Percentiles rank a stretch among this genome's conserved stretches.
Evolutionary conservation across 139 green algal species (phyloP).

Genomic region (Diplosphaera chodatii): DNA sequence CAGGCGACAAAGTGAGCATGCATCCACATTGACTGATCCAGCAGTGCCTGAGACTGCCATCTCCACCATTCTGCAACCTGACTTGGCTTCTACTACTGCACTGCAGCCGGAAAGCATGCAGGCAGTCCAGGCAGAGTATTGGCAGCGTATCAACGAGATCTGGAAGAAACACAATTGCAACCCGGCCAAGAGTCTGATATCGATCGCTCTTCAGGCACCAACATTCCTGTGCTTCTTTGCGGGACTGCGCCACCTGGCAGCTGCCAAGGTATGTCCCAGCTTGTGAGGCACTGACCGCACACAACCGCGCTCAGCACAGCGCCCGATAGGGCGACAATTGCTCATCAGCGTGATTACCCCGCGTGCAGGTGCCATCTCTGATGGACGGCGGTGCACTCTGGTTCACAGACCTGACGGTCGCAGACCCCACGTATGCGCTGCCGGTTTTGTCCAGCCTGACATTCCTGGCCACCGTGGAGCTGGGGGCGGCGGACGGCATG

Average conservation of each 20-base stretch:
- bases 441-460: slow-evolving; percentile 56
- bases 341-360: no score
- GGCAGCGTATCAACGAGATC: slow-evolving; percentile 27
- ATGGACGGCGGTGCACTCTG: slow-evolving; percentile 62
- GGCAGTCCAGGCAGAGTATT: slow-evolving; percentile 19
- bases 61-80: no score
- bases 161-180: slow-evolving; percentile 54
- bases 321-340: no score
- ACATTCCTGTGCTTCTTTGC: slow-evolving; percentile 71
- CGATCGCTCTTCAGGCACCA: slow-evolving; percentile 44
- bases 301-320: no score
- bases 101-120: not conserved
- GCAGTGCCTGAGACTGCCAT: no score
- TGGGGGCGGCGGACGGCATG: slow-evolving; percentile 61
- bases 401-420: slow-evolving; percentile 78
- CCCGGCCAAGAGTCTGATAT: slow-evolving; percentile 42
- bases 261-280: slow-evolving; percentile 30
- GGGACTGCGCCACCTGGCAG: slow-evolving; percentile 41
- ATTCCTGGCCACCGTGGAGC: slow-evolving; percentile 72
- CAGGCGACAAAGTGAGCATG: slow-evolving; percentile 3
- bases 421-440: slow-evolving; percentile 72
- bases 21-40: no score
- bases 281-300: no score
- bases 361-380: slow-evolving; percentile 64
- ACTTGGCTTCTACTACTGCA: no score